Evolutionary conservation across 2,329 filamentous ascomycete genomes (phyloP), one percentile per base, ranked within the genome.

Genomic region (Ceratocystiopsis sp.): DNA sequence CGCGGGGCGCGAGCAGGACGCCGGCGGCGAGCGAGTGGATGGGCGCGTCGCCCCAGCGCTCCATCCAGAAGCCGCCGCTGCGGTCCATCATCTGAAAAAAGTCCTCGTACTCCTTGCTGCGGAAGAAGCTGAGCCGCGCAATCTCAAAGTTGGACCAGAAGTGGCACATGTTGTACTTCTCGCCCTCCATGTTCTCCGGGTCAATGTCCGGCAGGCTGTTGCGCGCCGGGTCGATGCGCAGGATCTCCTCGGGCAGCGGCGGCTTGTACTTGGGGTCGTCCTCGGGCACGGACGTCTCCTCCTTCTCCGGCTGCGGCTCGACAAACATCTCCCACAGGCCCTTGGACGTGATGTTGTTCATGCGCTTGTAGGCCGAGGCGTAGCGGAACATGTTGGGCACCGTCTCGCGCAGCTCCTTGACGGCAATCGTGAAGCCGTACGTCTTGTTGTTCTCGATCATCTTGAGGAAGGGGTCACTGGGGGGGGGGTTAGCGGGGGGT

Each of bases 61-160:
- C 91, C 78, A 93, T 95, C 91, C 91, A 98, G 65, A 98, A 98
- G 40, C 91, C 91, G 51, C 91, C 91, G 58, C 87, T 95, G 49
- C 80, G 79, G 59, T 98, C 91, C 89, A 98, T 95, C 81, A 93
- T 93, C 55, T 95, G 71, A 61, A 98, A 98, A 61, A 98, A 98
- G 51, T 95, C 91, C 54, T 93, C 82, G 59, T 98, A 98, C 57
- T 86, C 83, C 64, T 94, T 89, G 67, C 87, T 95, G 53, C 91
- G 78, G 73, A 96, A 96, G 77, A 86, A 98, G 64, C 84, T 81
- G 48, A 98, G 73, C 46, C 79, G 78, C 14, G 91, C 91, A 64
- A 98, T 98, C 62, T 98, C 91, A 53, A 98, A 98, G 61, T 98
- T 98, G 61, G 86, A 94, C 91, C 91, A 98, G 68, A 95, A 98